Conservation (phyloP, 2,329 filamentous ascomycete species). For the Coniochaeta sp. region DNA sequence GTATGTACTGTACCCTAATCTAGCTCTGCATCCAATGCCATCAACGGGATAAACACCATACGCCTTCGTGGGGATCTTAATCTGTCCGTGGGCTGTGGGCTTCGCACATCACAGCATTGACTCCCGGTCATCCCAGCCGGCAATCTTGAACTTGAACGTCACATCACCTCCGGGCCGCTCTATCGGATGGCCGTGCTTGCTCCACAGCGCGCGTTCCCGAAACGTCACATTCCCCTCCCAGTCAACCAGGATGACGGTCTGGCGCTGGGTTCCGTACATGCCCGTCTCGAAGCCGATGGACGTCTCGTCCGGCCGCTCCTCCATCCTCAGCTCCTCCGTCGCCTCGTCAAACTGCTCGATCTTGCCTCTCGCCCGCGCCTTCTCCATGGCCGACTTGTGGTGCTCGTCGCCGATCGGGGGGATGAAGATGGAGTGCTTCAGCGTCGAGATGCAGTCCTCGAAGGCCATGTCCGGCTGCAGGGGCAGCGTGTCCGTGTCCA, state of each 20-base stretch:
- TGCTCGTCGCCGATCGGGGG: constrained; percentile 46
- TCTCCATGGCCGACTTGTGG: constrained; percentile 36
- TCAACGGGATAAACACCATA: not conserved
- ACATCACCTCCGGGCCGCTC: constrained; percentile 47
- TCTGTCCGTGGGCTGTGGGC: not conserved
- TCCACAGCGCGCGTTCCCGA: constrained; percentile 53
- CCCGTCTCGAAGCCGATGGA: constrained; percentile 44
- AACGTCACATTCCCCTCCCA: constrained; percentile 56
- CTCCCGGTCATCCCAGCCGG: constrained; percentile 33
- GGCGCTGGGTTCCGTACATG: constrained; percentile 58
- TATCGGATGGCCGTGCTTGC: constrained; percentile 47
- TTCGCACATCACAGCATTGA: not conserved
- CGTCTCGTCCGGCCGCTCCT: constrained; percentile 31
- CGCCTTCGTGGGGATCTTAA: not conserved
- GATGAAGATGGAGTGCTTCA: constrained; percentile 56
- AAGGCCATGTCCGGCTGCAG: constrained; percentile 34
- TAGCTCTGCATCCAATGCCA: no score
- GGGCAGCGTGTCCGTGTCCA: constrained; percentile 52
- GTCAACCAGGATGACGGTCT: constrained; percentile 55
- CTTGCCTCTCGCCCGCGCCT: constrained; percentile 27
- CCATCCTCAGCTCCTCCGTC: constrained; percentile 25
- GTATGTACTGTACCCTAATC: no score
- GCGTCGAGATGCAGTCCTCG: constrained; percentile 42
- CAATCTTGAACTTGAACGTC: constrained; percentile 47
- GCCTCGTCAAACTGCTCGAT: constrained; percentile 19